Percentiles rank a stretch among this genome's conserved stretches.
phyloP scores from a whole-genome alignment of 1,139 yeast species.

The Taphrina communis region DNA sequence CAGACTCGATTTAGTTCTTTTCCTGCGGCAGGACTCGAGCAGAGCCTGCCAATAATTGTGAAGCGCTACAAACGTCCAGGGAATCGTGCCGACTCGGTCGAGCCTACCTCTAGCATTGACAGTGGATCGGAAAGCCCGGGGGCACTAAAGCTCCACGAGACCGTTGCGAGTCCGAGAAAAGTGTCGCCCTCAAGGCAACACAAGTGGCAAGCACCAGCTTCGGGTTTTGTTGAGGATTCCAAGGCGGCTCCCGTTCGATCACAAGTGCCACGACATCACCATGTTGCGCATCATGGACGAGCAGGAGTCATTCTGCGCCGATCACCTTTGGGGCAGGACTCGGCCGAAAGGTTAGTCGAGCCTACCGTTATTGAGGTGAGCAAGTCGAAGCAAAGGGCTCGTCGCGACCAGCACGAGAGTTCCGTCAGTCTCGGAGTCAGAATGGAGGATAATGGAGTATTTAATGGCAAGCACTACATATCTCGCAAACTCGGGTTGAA shows the following conservation, averaged over 20 bases:
- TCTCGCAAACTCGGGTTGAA: slow-evolving; percentile 1
- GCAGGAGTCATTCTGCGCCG: slow-evolving; percentile 8
- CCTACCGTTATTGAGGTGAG: slow-evolving; percentile 5
- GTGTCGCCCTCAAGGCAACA: not conserved
- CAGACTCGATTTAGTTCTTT: slow-evolving; percentile 6
- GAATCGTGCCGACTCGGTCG: not conserved
- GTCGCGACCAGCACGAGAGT: slow-evolving; percentile 1
- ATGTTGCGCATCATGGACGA: not conserved
- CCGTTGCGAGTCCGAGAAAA: not conserved
- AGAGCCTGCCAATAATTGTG: not conserved
- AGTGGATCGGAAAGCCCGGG: not conserved
- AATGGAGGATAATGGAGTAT: slow-evolving; percentile 4
- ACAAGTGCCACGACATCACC: not conserved
- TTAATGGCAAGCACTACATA: not conserved
- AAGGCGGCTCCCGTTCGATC: not conserved
- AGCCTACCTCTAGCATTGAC: not conserved
- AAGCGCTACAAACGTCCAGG: not conserved
- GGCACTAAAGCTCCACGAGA: not conserved
- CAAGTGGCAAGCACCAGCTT: not conserved
- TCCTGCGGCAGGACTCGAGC: slow-evolving; percentile 7
- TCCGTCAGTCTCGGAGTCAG: slow-evolving; percentile 20
- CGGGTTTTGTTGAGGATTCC: not conserved
- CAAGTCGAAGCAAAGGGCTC: not conserved
- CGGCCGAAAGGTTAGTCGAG: not conserved
- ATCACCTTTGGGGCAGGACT: slow-evolving; percentile 7